A percentile compares a stretch with the other conserved stretches of the same genome.
phyloP scores from a whole-genome alignment of 768 basidiomycete species.

The Suillus subaureus region DNA sequence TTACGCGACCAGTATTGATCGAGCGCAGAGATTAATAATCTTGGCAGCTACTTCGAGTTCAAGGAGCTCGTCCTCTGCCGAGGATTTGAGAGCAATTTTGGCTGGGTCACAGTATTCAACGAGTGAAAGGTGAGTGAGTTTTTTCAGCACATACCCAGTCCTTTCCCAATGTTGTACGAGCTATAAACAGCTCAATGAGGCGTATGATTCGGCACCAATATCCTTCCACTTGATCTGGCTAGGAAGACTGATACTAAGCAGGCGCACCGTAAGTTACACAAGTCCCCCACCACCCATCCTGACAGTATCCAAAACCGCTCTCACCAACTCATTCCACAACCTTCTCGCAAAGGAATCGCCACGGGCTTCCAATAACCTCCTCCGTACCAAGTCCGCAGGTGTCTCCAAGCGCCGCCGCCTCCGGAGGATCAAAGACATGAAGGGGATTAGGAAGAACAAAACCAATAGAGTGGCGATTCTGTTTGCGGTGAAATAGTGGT shows the following conservation, averaged over 20 bases:
- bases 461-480: conserved; percentile 49
- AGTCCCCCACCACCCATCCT: conserved; percentile 83
- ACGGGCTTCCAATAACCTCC: conserved; percentile 48
- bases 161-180: conserved; percentile 87
- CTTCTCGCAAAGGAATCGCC: conserved; percentile 36
- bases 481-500: conserved; percentile 49
- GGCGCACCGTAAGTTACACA: conserved; percentile 39
- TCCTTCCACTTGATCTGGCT: no score
- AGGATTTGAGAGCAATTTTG: conserved; percentile 90
- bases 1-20: conserved; percentile 83
- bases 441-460: conserved; percentile 43
- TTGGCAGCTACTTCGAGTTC: conserved; percentile 85
- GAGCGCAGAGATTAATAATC: conserved; percentile 85
- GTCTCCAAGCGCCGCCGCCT: conserved; percentile 40
- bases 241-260: background rate
- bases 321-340: conserved; percentile 57
- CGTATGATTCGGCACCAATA: no score
- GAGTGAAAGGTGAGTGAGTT: background rate
- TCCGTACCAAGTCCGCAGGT: conserved; percentile 58
- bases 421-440: conserved; percentile 51
- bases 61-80: conserved; percentile 81
- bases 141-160: conserved; percentile 60
- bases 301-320: conserved; percentile 64
- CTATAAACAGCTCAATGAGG: conserved; percentile 40
- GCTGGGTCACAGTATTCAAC: conserved; percentile 40